Base-by-base conservation (phyloP, 2,329 filamentous ascomycete genomes). In the Colletotrichum simmondsii region DNA sequence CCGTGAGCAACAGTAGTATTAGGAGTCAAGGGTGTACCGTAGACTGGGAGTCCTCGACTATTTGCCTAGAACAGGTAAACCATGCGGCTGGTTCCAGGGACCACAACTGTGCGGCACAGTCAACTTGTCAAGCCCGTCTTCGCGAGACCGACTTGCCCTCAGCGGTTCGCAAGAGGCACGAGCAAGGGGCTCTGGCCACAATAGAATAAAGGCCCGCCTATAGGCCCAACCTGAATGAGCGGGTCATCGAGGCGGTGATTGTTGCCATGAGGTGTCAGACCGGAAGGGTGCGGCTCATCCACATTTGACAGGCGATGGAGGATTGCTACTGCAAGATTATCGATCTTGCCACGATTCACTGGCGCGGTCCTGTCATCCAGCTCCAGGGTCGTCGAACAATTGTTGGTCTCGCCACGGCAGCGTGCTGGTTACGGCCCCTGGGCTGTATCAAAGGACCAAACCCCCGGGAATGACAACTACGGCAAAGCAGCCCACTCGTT, bases 231-330 rank as follows among this genome's bases (percentile, higher is more conserved):
- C 14, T 65, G 56, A 12, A 32, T 22, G 46, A 16, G 56, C 37
- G 61, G 71, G 67, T 49, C 60, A 57, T 57, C 37, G 56, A 56
- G 46, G 37, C 35, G 16, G 54, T 32, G 24, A 26, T 22, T 49
- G 42, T 49, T 49, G 42, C 19, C n/a, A 60, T 71, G 46, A 61
- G 42, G n/a, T 53, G 66, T 12, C 46, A 54, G 26, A 30, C 32
- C 28, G 28, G 35, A 24, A 61, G 54, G 66, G n/a, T 60, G 60
- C 66, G 67, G 71, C 67, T 71, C 56, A 37, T 16, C 66, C 60
- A 65, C 49, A 65, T 32, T 63, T 65, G 60, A 73, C 56, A 61
- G 60, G 65, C 30, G 28, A 68, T 58, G 66, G 46, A 42, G 65
- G 30, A 30, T 68, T 42, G 59, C 42, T 60, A 54, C 26, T 56